phyloP scores from a whole-genome alignment of 495 filamentous ascomycete genomes.

The Cercophora samala region DNA sequence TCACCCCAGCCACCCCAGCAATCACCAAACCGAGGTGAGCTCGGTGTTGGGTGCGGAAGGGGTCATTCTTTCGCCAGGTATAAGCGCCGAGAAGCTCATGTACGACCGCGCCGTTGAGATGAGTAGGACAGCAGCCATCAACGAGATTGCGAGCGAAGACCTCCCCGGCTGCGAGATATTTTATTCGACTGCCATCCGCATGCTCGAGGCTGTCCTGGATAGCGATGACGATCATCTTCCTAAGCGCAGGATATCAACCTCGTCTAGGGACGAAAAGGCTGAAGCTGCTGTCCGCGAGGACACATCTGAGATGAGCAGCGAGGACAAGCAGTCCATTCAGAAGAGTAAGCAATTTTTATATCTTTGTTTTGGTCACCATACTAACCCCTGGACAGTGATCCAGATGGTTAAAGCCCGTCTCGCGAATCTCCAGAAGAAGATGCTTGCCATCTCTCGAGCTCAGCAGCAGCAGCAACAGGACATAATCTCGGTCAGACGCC shows the following conservation, averaged over 20 bases:
- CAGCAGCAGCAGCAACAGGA: slow-evolving; percentile 31
- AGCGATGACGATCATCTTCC: slow-evolving; percentile 68
- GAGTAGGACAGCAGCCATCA: slow-evolving; percentile 90
- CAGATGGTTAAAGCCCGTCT: slow-evolving; percentile 44
- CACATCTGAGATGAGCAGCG: slow-evolving; percentile 60
- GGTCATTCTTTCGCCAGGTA: slow-evolving; percentile 59
- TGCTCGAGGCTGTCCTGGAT: slow-evolving; percentile 93
- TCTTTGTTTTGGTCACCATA: not conserved
- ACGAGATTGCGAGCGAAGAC: slow-evolving; percentile 90
- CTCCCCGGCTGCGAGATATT: slow-evolving; percentile 85
- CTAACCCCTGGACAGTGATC: slow-evolving; percentile 40
- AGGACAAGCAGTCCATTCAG: slow-evolving; percentile 68
- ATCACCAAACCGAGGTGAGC: slow-evolving; percentile 52
- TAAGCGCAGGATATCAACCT: slow-evolving; percentile 37
- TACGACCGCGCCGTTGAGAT: slow-evolving; percentile 96
- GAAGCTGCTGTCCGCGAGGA: slow-evolving; percentile 37
- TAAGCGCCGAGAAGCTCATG: slow-evolving; percentile 96
- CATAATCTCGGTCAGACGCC: slow-evolving; percentile 27
- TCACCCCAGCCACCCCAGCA: slow-evolving; percentile 81
- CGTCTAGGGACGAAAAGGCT: slow-evolving; percentile 40
- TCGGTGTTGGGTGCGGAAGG: slow-evolving; percentile 54
- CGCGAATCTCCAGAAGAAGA: slow-evolving; percentile 41
- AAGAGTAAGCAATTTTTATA: slow-evolving; percentile 51
- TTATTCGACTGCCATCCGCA: slow-evolving; percentile 84
- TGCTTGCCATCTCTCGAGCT: slow-evolving; percentile 44